Evolutionary conservation across 2,329 filamentous ascomycete genomes (phyloP), one percentile per base, ranked within the genome.

Genomic region (Alternaria tenuissima): DNA sequence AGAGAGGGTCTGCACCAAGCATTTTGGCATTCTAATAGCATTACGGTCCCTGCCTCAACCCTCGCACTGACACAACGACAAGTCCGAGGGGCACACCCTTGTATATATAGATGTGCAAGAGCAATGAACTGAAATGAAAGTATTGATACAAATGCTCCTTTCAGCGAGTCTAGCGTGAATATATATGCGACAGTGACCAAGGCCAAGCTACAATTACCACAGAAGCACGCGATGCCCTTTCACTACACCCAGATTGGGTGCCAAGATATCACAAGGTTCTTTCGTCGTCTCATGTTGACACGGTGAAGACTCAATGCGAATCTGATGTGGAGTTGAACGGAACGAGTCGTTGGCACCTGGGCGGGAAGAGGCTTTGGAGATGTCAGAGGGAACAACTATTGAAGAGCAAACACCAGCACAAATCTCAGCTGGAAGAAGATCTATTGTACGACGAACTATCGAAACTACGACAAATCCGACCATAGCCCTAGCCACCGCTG

Each of bases 41-140:
- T 69, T 59, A 70, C 65, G 71, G 66, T 61, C 66, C 30, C 14
- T 49, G 46, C 32, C 20, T 20, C 32, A 6, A 26, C 32, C 20
- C 46, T 49, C 22, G 32, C 30, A 7, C 46, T 24, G 20, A 7
- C 7, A 24, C 30, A 9, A 49, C 4, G 16, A 26, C 12, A 9
- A 49, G 46, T 36, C 44, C 46, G 22, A 36, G 7, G 32, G 34
- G 36, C 12, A 32, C 11, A 26, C 42, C 22, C 20, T 49, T 73
- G 70, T 71, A 74, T 64, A 65, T 68, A 66, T 72, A 73, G 64
- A 70, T 69, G 64, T 71, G 65, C 67, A 57, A 65, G 55, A 63
- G 55, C 32, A 32, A 57, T 41, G 39, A 38, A 46, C n/a, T 47
- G 47, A 46, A 55, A 55, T 55, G 18, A 55, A 55, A 47, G 30